phyloP scores from a whole-genome alignment of 148 eudicot species.

The Pouteria glomerata region DNA sequence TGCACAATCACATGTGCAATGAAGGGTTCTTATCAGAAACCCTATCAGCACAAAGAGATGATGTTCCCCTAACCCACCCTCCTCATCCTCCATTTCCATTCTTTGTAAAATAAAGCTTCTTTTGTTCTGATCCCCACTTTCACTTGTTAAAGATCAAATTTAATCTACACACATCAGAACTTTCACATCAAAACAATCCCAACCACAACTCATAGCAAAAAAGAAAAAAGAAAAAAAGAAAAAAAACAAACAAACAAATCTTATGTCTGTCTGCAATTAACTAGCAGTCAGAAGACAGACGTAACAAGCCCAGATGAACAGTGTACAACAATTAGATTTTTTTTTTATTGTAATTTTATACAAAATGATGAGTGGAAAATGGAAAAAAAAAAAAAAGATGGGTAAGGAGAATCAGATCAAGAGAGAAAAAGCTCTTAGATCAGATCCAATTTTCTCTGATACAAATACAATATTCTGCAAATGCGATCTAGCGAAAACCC shows the following conservation, averaged over 20 bases:
- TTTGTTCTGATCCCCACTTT: not conserved
- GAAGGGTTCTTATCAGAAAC: not conserved
- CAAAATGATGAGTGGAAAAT: not conserved
- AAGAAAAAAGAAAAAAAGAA: too few relatives aligned
- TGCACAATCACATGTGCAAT: conserved; percentile 6
- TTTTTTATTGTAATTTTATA: not conserved
- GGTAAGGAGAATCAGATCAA: not conserved
- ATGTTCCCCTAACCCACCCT: too few relatives aligned
- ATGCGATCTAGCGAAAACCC: conserved; percentile 5
- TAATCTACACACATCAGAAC: not conserved
- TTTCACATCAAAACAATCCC: not conserved
- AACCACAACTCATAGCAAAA: not conserved
- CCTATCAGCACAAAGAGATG: not conserved
- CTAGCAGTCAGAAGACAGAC: too few relatives aligned
- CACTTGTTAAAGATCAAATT: not conserved
- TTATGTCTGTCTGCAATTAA: too few relatives aligned
- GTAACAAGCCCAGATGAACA: too few relatives aligned
- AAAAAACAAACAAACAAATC: too few relatives aligned
- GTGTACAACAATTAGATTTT: not conserved
- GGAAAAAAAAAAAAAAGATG: not conserved
- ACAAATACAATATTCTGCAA: not conserved
- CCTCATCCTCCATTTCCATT: too few relatives aligned
- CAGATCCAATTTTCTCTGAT: conserved; percentile 11
- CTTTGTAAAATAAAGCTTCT: too few relatives aligned
- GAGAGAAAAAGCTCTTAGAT: conserved; percentile 15